phyloP scores from a whole-genome alignment of 225 moss, liverwort and hornwort genomes.

The Physcomitrium patens region DNA sequence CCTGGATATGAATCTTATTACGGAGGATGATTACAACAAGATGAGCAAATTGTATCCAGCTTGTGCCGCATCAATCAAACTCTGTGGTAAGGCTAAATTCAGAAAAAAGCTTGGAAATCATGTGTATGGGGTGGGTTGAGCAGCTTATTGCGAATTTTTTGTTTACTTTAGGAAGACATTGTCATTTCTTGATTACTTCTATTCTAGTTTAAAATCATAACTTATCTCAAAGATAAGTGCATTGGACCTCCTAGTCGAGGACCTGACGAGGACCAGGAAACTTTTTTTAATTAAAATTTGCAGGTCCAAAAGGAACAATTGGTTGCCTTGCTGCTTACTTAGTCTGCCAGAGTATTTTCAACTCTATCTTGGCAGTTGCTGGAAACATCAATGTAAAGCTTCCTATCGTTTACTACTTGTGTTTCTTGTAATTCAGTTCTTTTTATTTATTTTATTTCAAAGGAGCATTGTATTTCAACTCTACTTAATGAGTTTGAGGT shows the following conservation, averaged over 20 bases:
- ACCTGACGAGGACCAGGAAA: slow-evolving; percentile 4
- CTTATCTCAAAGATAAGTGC: slow-evolving; percentile 14
- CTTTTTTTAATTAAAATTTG: slow-evolving; percentile 25
- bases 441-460: no score
- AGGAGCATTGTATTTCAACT: no score
- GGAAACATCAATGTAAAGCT: slow-evolving; percentile 66
- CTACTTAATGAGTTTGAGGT: no score
- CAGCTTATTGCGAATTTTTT: neutral
- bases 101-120: no score
- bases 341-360: slow-evolving; percentile 62
- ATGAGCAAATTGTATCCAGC: slow-evolving; percentile 61
- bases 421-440: no score
- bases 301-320: slow-evolving; percentile 63
- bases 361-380: slow-evolving; percentile 48
- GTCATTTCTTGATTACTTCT: neutral
- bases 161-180: neutral
- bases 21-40: slow-evolving; percentile 37
- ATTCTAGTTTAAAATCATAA: neutral
- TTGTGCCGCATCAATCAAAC: slow-evolving; percentile 54
- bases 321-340: slow-evolving; percentile 64
- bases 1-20: slow-evolving; percentile 63
- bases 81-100: slow-evolving; percentile 53
- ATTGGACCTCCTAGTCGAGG: slow-evolving; percentile 5
- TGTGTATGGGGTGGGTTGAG: no score
- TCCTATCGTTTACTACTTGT: neutral